phyloP scores from a whole-genome alignment of 2,329 filamentous ascomycete genomes.

The Allantophomopsis lycopodina region DNA sequence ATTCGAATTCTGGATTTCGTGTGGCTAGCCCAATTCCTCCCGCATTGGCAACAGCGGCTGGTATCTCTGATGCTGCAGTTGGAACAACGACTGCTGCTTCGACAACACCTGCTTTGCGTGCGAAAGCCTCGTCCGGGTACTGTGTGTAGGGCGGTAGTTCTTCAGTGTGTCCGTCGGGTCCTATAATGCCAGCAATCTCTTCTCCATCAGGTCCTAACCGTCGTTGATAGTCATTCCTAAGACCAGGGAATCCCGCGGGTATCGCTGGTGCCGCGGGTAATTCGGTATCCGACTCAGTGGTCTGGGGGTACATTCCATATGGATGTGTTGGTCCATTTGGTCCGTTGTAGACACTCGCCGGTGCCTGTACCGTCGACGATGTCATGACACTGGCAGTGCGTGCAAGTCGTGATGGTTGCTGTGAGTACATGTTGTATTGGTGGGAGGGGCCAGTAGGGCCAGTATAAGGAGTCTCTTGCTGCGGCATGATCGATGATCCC shows the following conservation, averaged over 20 bases:
- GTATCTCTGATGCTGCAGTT: slow-evolving; percentile 5
- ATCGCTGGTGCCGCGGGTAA: slow-evolving; percentile 26
- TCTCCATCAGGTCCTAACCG: slow-evolving; percentile 69
- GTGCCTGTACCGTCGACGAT: slow-evolving; percentile 47
- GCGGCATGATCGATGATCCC: slow-evolving; percentile 1
- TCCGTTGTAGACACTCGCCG: slow-evolving; percentile 43
- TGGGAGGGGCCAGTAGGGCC: slow-evolving; percentile 60
- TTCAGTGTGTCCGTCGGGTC: slow-evolving; percentile 78
- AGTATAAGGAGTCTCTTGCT: slow-evolving; percentile 38
- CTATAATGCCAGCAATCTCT: slow-evolving; percentile 76
- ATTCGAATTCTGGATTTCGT: slow-evolving; percentile 47
- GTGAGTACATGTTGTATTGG: slow-evolving; percentile 67
- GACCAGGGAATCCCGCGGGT: slow-evolving; percentile 63
- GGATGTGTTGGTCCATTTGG: slow-evolving; percentile 64
- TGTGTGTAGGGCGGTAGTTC: slow-evolving; percentile 84
- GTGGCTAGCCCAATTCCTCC: slow-evolving; percentile 48
- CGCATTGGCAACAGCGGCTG: slow-evolving; percentile 25
- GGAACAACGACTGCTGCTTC: slow-evolving; percentile 8
- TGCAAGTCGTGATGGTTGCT: slow-evolving; percentile 50
- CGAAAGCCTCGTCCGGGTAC: slow-evolving; percentile 64
- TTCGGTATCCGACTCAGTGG: slow-evolving; percentile 35
- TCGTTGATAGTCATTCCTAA: slow-evolving; percentile 51
- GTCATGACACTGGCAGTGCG: slow-evolving; percentile 54
- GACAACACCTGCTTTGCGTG: slow-evolving; percentile 33
- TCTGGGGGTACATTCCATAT: slow-evolving; percentile 78